These are phyloP conservation scores for Tulasnella sp. DNA, from an alignment of 768 basidiomycete species.

Conservation along the genomic window DNA sequence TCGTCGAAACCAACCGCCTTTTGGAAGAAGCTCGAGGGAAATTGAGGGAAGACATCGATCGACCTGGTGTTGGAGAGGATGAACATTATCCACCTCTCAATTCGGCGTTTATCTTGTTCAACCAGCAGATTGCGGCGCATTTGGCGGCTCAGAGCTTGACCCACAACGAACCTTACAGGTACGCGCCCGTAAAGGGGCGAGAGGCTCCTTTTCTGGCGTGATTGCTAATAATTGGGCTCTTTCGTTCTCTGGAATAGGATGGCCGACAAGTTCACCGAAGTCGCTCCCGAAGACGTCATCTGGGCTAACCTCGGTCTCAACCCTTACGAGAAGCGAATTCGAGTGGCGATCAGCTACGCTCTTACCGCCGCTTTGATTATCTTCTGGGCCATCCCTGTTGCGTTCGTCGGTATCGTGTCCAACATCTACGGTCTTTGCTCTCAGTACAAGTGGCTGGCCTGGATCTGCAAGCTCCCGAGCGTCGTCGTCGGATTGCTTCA, in stretches of 20 bases:
- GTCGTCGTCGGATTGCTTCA: conserved; percentile 72
- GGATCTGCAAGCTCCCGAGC: conserved; percentile 67
- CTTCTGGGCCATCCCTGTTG: conserved; percentile 81
- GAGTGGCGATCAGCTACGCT: conserved; percentile 60
- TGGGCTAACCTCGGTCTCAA: conserved; percentile 82
- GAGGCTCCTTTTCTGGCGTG: background rate
- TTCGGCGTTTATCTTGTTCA: conserved; percentile 84
- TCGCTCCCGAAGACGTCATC: conserved; percentile 81
- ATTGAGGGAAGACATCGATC: conserved; percentile 23
- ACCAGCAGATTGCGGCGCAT: conserved; percentile 88
- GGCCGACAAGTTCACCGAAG: conserved; percentile 67
- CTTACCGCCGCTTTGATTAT: conserved; percentile 74
- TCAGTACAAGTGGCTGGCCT: conserved; percentile 62
- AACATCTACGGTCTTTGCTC: conserved; percentile 66
- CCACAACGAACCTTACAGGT: conserved; percentile 70
- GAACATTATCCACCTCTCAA: conserved; percentile 36
- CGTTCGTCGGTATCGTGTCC: conserved; percentile 78
- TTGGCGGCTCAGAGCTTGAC: conserved; percentile 66
- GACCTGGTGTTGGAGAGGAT: conserved; percentile 13
- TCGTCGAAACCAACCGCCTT: conserved; percentile 45
- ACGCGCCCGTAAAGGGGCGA: background rate
- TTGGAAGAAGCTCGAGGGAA: conserved; percentile 45
- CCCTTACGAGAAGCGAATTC: conserved; percentile 73
- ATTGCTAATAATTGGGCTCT: background rate
- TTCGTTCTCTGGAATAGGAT: conserved; percentile 38